A percentile compares a stretch with the other conserved stretches of the same genome.
Evolutionary conservation across 2,329 filamentous ascomycete species (phyloP).

Genomic region (Aspergillus niger): DNA sequence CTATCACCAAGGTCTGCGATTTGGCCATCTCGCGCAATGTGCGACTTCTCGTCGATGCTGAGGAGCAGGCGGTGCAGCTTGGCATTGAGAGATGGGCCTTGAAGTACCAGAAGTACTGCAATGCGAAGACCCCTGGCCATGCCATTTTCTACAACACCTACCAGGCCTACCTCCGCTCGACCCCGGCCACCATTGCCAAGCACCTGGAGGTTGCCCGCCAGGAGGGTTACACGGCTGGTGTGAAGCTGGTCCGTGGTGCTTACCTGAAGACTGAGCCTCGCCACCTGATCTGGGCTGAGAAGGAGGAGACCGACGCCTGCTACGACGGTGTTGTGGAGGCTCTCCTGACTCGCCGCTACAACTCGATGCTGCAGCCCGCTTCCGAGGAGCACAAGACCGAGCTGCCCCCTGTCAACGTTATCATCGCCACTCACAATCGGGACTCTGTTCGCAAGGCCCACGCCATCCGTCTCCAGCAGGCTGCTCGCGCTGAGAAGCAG

Average conservation of each 20-base stretch:
- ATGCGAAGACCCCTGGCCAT: constrained; percentile 46
- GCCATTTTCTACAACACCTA: constrained; percentile 59
- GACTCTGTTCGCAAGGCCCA: constrained; percentile 56
- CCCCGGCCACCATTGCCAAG: constrained; percentile 46
- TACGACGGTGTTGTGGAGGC: constrained; percentile 61
- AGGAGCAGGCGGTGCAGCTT: constrained; percentile 55
- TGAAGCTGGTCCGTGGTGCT: constrained; percentile 58
- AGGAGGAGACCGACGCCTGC: constrained; percentile 51
- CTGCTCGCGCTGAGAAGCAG: constrained; percentile 45
- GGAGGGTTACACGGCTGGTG: constrained; percentile 53
- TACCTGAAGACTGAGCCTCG: constrained; percentile 55
- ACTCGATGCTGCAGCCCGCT: constrained; percentile 52
- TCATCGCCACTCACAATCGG: constrained; percentile 63
- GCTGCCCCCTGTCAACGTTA: constrained; percentile 51
- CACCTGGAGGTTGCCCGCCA: constrained; percentile 50
- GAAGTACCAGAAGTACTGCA: constrained; percentile 56
- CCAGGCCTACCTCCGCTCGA: constrained; percentile 56
- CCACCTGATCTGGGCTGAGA: constrained; percentile 49
- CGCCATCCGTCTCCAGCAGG: constrained; percentile 47
- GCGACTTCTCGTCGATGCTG: constrained; percentile 56
- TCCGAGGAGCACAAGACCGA: constrained; percentile 38
- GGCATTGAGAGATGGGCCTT: constrained; percentile 57
- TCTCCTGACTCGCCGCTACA: constrained; percentile 62
- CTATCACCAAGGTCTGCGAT: constrained; percentile 49
- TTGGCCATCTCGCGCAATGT: constrained; percentile 46